Evolutionary conservation across 2,329 filamentous ascomycete species (phyloP).

Genomic region (Colletotrichum destructivum): DNA sequence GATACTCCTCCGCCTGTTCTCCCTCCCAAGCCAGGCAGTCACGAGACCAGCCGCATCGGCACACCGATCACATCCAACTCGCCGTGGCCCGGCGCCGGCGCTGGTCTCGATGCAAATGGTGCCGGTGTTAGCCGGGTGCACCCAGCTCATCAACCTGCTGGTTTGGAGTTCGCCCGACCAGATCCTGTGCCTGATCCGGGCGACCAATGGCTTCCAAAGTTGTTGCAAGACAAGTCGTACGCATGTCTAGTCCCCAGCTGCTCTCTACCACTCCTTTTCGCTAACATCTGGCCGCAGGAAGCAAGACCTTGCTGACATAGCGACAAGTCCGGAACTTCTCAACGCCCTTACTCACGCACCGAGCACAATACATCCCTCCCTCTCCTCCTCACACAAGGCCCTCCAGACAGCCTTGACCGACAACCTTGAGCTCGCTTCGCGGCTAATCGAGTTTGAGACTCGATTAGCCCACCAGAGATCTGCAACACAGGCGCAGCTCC

Average conservation of each 20-base stretch:
- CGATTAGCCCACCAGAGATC: constrained; percentile 74
- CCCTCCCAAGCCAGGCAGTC: constrained; percentile 80
- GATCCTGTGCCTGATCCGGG: constrained; percentile 69
- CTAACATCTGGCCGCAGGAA: constrained; percentile 68
- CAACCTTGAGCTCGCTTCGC: constrained; percentile 79
- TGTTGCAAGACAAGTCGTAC: constrained; percentile 86
- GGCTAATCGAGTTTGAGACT: constrained; percentile 73
- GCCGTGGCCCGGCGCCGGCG: constrained; percentile 45
- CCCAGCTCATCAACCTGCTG: not conserved
- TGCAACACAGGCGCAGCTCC: constrained; percentile 83
- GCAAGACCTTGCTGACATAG: constrained; percentile 81
- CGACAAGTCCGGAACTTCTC: constrained; percentile 77
- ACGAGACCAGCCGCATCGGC: constrained; percentile 76
- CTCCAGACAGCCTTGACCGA: constrained; percentile 77
- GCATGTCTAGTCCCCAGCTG: constrained; percentile 51
- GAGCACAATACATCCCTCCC: constrained; percentile 79
- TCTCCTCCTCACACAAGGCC: constrained; percentile 74
- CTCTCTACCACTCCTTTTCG: constrained; percentile 27
- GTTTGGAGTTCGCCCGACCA: constrained; percentile 44
- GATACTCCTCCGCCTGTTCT: constrained; percentile 72
- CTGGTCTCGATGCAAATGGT: constrained; percentile 40
- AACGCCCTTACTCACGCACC: constrained; percentile 80
- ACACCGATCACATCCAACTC: constrained; percentile 70
- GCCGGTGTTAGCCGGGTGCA: constrained; percentile 31
- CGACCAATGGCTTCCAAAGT: constrained; percentile 83